These are phyloP conservation scores for Punica granatum DNA, from an alignment of 345 rosid species.

Conservation along the genomic window DNA sequence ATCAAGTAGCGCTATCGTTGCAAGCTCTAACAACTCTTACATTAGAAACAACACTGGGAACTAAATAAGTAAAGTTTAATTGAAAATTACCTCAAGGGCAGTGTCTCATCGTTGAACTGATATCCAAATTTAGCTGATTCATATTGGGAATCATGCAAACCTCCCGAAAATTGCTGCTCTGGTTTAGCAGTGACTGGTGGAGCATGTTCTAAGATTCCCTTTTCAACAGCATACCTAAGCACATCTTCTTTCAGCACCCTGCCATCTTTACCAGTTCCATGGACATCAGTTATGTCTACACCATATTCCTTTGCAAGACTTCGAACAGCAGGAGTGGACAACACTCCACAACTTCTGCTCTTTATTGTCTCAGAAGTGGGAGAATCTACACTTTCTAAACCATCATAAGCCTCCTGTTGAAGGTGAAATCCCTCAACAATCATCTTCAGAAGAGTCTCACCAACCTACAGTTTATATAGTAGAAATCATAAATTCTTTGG, in stretches of 20 bases:
- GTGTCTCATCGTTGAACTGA: constrained; percentile 38
- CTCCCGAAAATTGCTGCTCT: constrained; percentile 18
- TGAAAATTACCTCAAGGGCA: constrained; percentile 56
- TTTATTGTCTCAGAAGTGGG: constrained; percentile 18
- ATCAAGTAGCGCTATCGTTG: background rate
- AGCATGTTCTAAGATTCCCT: constrained; percentile 30
- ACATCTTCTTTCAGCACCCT: constrained; percentile 79
- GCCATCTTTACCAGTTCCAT: constrained; percentile 68
- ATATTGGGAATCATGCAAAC: constrained; percentile 14
- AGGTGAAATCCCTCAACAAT: constrained; percentile 36
- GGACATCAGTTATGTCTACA: constrained; percentile 46
- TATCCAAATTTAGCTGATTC: constrained; percentile 19
- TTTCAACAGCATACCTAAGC: constrained; percentile 40
- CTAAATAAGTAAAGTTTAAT: background rate
- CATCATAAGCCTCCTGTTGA: constrained; percentile 17
- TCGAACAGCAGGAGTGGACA: constrained; percentile 78
- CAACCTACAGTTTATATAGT: constrained; percentile 50
- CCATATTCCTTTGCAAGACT: constrained; percentile 70
- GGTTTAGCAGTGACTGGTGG: constrained; percentile 15
- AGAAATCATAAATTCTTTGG: background rate
- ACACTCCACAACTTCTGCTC: constrained; percentile 34
- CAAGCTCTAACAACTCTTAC: background rate
- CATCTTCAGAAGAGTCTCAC: constrained; percentile 79
- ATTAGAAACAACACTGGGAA: no score
- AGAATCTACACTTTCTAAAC: constrained; percentile 15